These are phyloP conservation scores for Termitomyces sp. DNA, from an alignment of 768 basidiomycete species.

Conservation along the genomic window DNA sequence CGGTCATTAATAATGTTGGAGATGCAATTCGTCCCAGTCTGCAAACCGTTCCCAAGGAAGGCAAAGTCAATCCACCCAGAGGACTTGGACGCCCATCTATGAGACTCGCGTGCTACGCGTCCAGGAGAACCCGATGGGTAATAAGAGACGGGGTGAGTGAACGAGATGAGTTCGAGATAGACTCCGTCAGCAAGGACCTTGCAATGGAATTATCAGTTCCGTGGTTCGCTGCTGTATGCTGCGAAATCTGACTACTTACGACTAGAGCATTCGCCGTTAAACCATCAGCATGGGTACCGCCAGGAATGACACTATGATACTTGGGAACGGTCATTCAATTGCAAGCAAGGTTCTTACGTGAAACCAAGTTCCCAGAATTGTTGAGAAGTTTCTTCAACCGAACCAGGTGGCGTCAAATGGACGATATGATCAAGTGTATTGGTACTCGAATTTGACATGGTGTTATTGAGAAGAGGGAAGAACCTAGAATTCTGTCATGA, in stretches of 20 bases:
- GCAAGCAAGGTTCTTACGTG: slow-evolving; percentile 38
- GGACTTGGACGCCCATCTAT: slow-evolving; percentile 50
- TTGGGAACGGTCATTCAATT: not conserved
- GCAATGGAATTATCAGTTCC: not conserved
- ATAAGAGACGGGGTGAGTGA: slow-evolving; percentile 49
- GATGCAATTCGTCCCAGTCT: slow-evolving; percentile 29
- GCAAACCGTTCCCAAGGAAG: slow-evolving; percentile 49
- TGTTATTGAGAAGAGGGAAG: not conserved
- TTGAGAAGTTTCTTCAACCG: slow-evolving; percentile 42
- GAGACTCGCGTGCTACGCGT: slow-evolving; percentile 35
- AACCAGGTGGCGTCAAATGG: slow-evolving; percentile 64
- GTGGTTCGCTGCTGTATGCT: not conserved
- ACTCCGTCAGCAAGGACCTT: slow-evolving; percentile 53
- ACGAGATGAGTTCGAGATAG: slow-evolving; percentile 70
- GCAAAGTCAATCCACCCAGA: slow-evolving; percentile 71
- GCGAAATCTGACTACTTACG: slow-evolving; percentile 28
- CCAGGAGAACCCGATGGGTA: slow-evolving; percentile 51
- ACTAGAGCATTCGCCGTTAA: slow-evolving; percentile 64
- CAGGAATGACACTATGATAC: slow-evolving; percentile 53
- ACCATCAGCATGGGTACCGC: slow-evolving; percentile 64
- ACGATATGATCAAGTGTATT: slow-evolving; percentile 65
- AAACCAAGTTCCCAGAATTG: slow-evolving; percentile 63
- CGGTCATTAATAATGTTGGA: slow-evolving; percentile 54
- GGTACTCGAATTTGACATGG: slow-evolving; percentile 16
- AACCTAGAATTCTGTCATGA: too few species aligned